Evolutionary conservation across 2,329 filamentous ascomycete species (phyloP), one percentile per base, ranked within the genome.

Genomic region (Alternaria sp.): DNA sequence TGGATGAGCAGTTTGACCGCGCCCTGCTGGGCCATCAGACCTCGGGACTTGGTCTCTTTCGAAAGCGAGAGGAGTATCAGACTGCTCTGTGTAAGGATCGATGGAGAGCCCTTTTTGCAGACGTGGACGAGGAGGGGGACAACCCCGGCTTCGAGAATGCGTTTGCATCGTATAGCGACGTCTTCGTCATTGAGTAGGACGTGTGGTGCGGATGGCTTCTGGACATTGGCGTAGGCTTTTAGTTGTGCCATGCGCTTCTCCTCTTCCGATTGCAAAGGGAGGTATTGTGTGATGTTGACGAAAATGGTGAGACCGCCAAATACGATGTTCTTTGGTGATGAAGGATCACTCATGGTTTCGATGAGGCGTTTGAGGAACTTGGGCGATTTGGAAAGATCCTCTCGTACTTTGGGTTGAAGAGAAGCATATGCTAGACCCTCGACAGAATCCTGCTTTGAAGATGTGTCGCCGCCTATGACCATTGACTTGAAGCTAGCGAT

Each of bases 361-460:
- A 96, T 85, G 5, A 98, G 83, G 54, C 85, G 86, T 66, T 87
- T 86, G 30, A 98, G 80, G 49, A 98, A 89, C 8, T 82, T 78
- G 4, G 82, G 76, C 73, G 97, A 91, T 50, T 85, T 85, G 12
- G 89, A 87, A 10, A 98, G 84, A 50, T 89, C 86, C 76, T 98
- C 92, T 77, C 97, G 97, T 59, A 97, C 88, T 60, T 87, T 89
- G 6, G 94, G 88, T 71, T 93, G 92, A 38, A 98, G 85, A 10
- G 94, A 97, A 5, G 93, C 90, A 77, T 97, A 98, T 14, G 94
- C 95, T 62, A 99, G 83, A 6, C 94, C 95, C 80, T 99, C 95
- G 56, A 98, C 88, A 1, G 92, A 90, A 73, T 91, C 89, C 70
- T 91, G 87, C 62, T 86, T 85, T 64, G 83, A 84, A 55, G 83